These are phyloP conservation scores for Agarophyton chilense DNA, from an alignment of 23 red algal genomes.

Conservation along the genomic window DNA sequence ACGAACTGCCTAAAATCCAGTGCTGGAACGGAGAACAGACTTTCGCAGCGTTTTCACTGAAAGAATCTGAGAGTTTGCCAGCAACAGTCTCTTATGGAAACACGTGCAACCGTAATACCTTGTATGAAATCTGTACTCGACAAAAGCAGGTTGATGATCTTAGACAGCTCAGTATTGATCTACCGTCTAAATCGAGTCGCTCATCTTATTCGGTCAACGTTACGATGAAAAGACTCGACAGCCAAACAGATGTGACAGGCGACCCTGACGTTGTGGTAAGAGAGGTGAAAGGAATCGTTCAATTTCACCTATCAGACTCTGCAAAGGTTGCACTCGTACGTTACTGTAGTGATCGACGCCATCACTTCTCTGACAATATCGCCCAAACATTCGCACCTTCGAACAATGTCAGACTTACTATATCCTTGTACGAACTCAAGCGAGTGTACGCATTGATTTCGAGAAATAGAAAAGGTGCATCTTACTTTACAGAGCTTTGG, in stretches of 20 bases:
- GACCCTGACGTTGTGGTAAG: background rate
- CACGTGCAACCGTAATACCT: background rate
- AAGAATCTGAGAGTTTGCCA: slow-evolving; percentile 44
- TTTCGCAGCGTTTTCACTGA: slow-evolving; percentile 33
- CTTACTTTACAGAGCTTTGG: slow-evolving; percentile 28
- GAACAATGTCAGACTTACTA: slow-evolving; percentile 1
- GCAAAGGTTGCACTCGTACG: slow-evolving; percentile 34
- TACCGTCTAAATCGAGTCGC: slow-evolving; percentile 50
- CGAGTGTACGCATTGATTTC: slow-evolving; percentile 28
- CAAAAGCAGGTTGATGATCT: slow-evolving; percentile 37
- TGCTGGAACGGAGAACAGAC: slow-evolving; percentile 8
- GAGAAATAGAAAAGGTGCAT: background rate
- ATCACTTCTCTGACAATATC: slow-evolving; percentile 33
- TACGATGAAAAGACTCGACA: background rate
- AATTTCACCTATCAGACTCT: slow-evolving; percentile 53
- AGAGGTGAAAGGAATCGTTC: slow-evolving; percentile 8
- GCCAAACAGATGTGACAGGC: background rate
- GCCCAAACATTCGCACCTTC: background rate
- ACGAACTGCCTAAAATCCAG: background rate
- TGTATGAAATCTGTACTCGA: background rate
- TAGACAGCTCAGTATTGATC: slow-evolving; percentile 17
- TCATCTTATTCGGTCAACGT: slow-evolving; percentile 43
- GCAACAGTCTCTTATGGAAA: slow-evolving; percentile 23
- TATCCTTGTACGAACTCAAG: slow-evolving; percentile 61
- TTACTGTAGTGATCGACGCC: slow-evolving; percentile 32